Base-by-base conservation (phyloP, 75 land plant genomes). In the Azolla pinnata region DNA sequence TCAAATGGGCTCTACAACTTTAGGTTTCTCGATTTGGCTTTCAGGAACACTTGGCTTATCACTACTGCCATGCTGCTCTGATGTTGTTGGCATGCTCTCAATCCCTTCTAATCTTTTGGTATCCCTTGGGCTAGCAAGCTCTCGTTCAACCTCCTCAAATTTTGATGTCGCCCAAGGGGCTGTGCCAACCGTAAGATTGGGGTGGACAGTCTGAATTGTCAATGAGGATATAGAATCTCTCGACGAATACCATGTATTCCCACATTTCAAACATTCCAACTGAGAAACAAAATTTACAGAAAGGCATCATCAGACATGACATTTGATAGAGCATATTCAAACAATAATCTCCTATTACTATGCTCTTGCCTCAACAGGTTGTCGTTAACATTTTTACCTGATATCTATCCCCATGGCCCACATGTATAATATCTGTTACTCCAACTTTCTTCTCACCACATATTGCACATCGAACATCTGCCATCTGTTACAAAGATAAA, bases 201-300 rank as follows among this genome's bases (percentile, higher is more conserved):
- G 50, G 27, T 33, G 74, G 26, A 79, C 65, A 3, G 76, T 65
- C 34, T 81, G 84, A 35, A 80, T 75, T 17, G 88, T 82, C 44
- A 92, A 60, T 0, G 82, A 71, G 5, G 72, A 62, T 30, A 78
- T 80, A 12, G 81, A 70, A 64, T 93, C 98, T 53, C 96, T 62
- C 1, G 96, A 79, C 19, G 98, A 79, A 62, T 88, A 93, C 98
- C 98, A 93, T 5, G 72, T 62, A 64, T 93, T 57, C 0, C 98
- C 98, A 68, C 98, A 93, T 18, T 79, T 76, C 59, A 79, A 49
- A 55, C 98, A 93, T 61, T 93, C 90, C 72, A 93, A 59, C 96
- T 91, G 86, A 44, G 52, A 57, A 28, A 16, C 23, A 61, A 30
- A 5, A 26, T 16, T 18, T 19, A 27, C 40, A n/a, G n/a, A n/a